Evolutionary conservation across 345 rosid species (phyloP).

Genomic region (Euphorbia pulcherrima): DNA sequence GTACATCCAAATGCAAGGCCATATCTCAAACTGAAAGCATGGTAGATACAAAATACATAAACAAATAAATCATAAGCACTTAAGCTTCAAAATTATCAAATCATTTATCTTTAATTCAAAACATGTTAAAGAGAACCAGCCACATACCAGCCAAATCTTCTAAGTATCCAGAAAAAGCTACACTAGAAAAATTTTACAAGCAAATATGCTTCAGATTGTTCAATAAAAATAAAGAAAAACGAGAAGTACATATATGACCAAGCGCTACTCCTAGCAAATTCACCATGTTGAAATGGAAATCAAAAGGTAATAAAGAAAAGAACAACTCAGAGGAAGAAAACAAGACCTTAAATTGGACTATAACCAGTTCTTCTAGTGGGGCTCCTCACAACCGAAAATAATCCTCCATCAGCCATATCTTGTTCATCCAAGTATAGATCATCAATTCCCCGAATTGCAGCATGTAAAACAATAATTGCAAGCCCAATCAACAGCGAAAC

Average conservation of each 20-base stretch:
- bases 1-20: not conserved
- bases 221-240: not conserved
- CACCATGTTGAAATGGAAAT: not conserved
- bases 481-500: conserved; percentile 50
- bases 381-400: conserved; percentile 52
- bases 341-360: conserved; percentile 28
- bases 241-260: conserved; percentile 2
- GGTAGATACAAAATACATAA: not conserved
- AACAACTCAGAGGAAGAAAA: not conserved
- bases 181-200: conserved; percentile 14
- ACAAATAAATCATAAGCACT: not conserved
- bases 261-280: not conserved
- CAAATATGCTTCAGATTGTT: not conserved
- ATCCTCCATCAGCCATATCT: conserved; percentile 31
- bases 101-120: not conserved
- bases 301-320: not conserved
- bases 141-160: not conserved
- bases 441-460: conserved; percentile 48
- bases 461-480: conserved; percentile 38
- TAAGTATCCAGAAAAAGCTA: not conserved
- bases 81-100: not conserved
- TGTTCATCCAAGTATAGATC: conserved; percentile 47
- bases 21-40: not conserved
- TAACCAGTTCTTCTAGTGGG: conserved; percentile 39
- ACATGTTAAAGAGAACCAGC: not conserved